Evolutionary conservation across 805 yeast species (phyloP).

Genomic region (Starmerella vaccinii): DNA sequence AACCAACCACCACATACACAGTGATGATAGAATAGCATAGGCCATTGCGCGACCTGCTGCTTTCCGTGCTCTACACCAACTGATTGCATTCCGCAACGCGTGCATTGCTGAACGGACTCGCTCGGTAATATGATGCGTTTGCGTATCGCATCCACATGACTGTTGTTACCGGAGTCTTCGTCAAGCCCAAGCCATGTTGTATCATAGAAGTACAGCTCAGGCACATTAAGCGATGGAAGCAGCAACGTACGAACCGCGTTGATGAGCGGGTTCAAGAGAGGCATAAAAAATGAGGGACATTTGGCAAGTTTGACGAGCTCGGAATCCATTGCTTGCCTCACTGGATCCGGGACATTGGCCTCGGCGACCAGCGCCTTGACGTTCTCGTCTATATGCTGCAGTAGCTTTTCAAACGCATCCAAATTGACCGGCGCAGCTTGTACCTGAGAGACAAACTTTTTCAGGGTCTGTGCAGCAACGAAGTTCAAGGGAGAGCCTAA

Average conservation of each 20-base stretch:
- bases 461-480: conserved; percentile 18
- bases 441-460: conserved; percentile 16
- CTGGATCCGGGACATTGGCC: conserved; percentile 13
- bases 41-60: conserved; percentile 35
- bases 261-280: conserved; percentile 31
- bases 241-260: conserved; percentile 12
- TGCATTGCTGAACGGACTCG: conserved; percentile 37
- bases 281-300: conserved; percentile 38
- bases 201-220: conserved; percentile 53
- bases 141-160: conserved; percentile 31
- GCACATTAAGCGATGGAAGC: conserved; percentile 32
- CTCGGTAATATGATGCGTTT: conserved; percentile 34
- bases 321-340: conserved; percentile 18
- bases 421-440: conserved; percentile 21
- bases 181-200: conserved; percentile 51
- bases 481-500: conserved; percentile 12
- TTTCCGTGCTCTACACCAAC: conserved; percentile 31
- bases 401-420: conserved; percentile 21
- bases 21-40: conserved; percentile 57
- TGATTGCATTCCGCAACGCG: conserved; percentile 45
- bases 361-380: conserved; percentile 20
- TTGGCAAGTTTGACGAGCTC: conserved; percentile 39
- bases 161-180: conserved; percentile 13
- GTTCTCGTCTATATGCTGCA: conserved; percentile 20
- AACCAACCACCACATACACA: conserved; percentile 75